phyloP scores from a whole-genome alignment of 23 red algal species.

The Gracilaria domingensis region DNA sequence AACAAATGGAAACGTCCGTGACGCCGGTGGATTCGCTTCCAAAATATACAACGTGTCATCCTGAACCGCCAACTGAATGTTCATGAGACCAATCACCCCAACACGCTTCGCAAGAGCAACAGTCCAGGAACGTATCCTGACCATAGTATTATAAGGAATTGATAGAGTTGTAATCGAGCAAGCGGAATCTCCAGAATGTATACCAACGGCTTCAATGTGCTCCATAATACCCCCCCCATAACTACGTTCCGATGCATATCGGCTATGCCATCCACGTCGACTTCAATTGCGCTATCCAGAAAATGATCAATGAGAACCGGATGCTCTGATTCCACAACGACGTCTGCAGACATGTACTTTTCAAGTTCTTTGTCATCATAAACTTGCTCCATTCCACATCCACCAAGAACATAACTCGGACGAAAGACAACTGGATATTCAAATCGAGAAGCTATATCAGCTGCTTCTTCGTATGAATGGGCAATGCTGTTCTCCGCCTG shows the following conservation, averaged over 20 bases:
- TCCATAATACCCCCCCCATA: conserved; percentile 99
- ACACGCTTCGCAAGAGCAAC: conserved; percentile 90
- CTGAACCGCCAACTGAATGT: conserved; percentile 99
- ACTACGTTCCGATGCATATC: conserved; percentile 93
- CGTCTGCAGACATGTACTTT: conserved; percentile 94
- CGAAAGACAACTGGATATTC: conserved; percentile 97
- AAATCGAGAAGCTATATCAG: conserved; percentile 73
- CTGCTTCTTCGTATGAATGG: conserved; percentile 81
- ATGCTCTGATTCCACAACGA: conserved; percentile 98
- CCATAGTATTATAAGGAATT: conserved; percentile 95
- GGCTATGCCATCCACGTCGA: conserved; percentile 96
- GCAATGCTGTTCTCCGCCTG: conserved; percentile 97
- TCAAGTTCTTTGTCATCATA: conserved; percentile 81
- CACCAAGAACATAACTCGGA: conserved; percentile 97
- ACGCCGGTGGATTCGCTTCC: conserved; percentile 99
- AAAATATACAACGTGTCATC: conserved; percentile 94
- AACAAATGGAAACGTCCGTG: conserved; percentile 97
- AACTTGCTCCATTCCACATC: conserved; percentile 99
- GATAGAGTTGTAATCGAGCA: conserved; percentile 90
- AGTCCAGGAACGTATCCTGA: conserved; percentile 97
- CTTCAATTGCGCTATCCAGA: conserved; percentile 95
- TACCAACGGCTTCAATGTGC: conserved; percentile 99
- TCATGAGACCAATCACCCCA: conserved; percentile 95
- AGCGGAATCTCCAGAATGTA: conserved; percentile 97
- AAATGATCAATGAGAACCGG: conserved; percentile 98